Base-by-base conservation (phyloP, 805 yeast genomes). In the Teunomyces tritomae region DNA sequence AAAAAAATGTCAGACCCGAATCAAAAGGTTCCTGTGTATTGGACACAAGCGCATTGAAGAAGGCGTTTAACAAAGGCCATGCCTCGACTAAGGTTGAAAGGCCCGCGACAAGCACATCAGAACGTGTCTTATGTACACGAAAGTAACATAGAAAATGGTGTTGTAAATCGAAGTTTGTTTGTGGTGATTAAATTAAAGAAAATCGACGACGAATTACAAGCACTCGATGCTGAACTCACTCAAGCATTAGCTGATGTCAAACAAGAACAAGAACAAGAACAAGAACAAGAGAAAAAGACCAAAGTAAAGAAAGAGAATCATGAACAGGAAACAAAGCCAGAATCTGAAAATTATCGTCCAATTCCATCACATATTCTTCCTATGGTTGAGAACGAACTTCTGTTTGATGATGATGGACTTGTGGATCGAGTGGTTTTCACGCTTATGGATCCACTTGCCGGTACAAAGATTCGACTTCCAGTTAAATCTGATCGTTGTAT, bases 381-480 rank as follows among this genome's bases (percentile, higher is more conserved):
- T 7, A 57, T 68, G 9, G 49, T 69, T n/a, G 53, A 56, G 39
- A 49, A 57, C 30, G 73, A 69, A 30, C 52, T 68, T 14, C 44
- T 55, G 5, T 54, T 57, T 34, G 66, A 60, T n/a, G 66, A 62
- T 28, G 67, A 60, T 29, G 72, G 63, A 13, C 62, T 68, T 47
- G 60, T 69, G 20, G 70, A 68, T n/a, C 69, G 65, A 41, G 56
- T 71, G 48, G 57, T 66, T 0, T 72, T 71, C 49, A 59, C 75
- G 5, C 52, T 73, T 28, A 57, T 67, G 39, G 78, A 73, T 49
- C 78, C 78, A 3, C 54, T 70, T n/a, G 59, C 67, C 27, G 70
- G 69, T 20, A 63, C 69, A 30, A 70, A 62, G 46, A 73, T 73
- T 33, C 51, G 56, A 35, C 56, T 73, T 7, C 78, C 78, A 2